These are phyloP conservation scores for Venturia pyrina DNA, from an alignment of 2,329 filamentous ascomycete species.

Conservation along the genomic window DNA sequence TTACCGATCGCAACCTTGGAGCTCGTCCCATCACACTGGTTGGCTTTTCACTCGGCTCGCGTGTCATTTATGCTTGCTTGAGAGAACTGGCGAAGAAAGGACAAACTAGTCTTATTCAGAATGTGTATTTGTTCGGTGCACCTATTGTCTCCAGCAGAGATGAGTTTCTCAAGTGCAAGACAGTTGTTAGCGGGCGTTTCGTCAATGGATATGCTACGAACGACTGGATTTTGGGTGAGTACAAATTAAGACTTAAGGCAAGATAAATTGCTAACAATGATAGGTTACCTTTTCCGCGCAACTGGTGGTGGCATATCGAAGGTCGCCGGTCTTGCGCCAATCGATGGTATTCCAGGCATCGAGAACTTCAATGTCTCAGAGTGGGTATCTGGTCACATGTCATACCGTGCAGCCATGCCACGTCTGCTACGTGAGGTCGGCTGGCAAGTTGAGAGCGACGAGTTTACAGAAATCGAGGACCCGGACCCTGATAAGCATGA, in stretches of 20 bases:
- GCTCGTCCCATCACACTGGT: slow-evolving; percentile 86
- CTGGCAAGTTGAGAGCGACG: slow-evolving; percentile 84
- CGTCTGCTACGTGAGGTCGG: slow-evolving; percentile 75
- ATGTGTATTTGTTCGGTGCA: slow-evolving; percentile 89
- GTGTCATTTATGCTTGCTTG: slow-evolving; percentile 87
- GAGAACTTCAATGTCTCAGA: slow-evolving; percentile 88
- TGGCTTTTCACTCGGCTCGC: slow-evolving; percentile 84
- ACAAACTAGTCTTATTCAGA: slow-evolving; percentile 80
- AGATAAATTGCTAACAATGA: slow-evolving; percentile 3
- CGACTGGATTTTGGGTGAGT: slow-evolving; percentile 80
- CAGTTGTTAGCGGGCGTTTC: slow-evolving; percentile 85
- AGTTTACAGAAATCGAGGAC: slow-evolving; percentile 94
- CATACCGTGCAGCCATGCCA: slow-evolving; percentile 89
- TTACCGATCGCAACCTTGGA: slow-evolving; percentile 84
- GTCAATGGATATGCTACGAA: slow-evolving; percentile 90
- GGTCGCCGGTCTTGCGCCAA: slow-evolving; percentile 70
- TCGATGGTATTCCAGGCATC: slow-evolving; percentile 69
- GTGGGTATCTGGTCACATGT: slow-evolving; percentile 86
- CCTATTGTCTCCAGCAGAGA: slow-evolving; percentile 87
- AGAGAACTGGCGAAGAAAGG: slow-evolving; percentile 77
- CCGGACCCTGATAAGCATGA: slow-evolving; percentile 90
- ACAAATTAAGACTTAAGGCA: not conserved
- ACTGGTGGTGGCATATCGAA: slow-evolving; percentile 86
- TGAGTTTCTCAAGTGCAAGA: slow-evolving; percentile 70
- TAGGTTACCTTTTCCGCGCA: slow-evolving; percentile 80